A percentile compares a stretch with the other conserved stretches of the same genome.
phyloP scores from a whole-genome alignment of 768 basidiomycete species.

The Porpolomopsis calyptriformis region DNA sequence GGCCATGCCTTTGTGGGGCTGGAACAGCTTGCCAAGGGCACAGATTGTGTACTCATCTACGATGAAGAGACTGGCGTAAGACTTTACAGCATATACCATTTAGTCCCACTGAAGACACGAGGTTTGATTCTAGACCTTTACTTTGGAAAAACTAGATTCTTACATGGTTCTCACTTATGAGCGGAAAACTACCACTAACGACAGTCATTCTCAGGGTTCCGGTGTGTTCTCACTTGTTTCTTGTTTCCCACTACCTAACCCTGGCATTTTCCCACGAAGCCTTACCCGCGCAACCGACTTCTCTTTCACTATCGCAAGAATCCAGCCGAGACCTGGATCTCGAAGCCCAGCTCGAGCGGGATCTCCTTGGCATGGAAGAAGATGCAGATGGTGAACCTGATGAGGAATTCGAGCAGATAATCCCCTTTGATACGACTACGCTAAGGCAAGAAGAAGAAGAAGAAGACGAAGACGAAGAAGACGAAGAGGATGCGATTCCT shows the following conservation, averaged over 20 bases:
- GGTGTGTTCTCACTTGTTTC: slow-evolving; percentile 21
- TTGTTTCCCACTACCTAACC: slow-evolving; percentile 7
- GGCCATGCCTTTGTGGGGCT: slow-evolving; percentile 45
- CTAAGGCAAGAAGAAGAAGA: slow-evolving; percentile 27
- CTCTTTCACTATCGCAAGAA: slow-evolving; percentile 17
- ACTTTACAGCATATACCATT: slow-evolving; percentile 7
- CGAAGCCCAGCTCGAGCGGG: slow-evolving; percentile 20
- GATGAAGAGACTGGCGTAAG: slow-evolving; percentile 65
- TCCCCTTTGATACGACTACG: slow-evolving; percentile 19
- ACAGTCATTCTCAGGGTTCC: slow-evolving; percentile 19
- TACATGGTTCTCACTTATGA: slow-evolving; percentile 45
- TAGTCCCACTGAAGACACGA: slow-evolving; percentile 1
- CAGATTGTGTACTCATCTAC: slow-evolving; percentile 71
- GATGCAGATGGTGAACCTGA: slow-evolving; percentile 24
- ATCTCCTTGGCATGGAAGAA: slow-evolving; percentile 15
- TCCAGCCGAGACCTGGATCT: slow-evolving; percentile 11
- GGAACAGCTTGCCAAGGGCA: slow-evolving; percentile 52
- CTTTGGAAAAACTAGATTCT: slow-evolving; percentile 68
- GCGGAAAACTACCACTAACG: slow-evolving; percentile 25
- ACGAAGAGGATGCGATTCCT: slow-evolving; percentile 20
- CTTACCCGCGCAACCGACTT: slow-evolving; percentile 14
- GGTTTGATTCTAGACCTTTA: slow-evolving; percentile 41
- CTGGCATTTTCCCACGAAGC: slow-evolving; percentile 13
- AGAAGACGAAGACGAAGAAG: slow-evolving; percentile 25
- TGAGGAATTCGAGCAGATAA: slow-evolving; percentile 34